A percentile compares a stretch with the other conserved stretches of the same genome.
Evolutionary conservation across 148 eudicot species (phyloP).

Genomic region (Vaccinium macrocarpon): DNA sequence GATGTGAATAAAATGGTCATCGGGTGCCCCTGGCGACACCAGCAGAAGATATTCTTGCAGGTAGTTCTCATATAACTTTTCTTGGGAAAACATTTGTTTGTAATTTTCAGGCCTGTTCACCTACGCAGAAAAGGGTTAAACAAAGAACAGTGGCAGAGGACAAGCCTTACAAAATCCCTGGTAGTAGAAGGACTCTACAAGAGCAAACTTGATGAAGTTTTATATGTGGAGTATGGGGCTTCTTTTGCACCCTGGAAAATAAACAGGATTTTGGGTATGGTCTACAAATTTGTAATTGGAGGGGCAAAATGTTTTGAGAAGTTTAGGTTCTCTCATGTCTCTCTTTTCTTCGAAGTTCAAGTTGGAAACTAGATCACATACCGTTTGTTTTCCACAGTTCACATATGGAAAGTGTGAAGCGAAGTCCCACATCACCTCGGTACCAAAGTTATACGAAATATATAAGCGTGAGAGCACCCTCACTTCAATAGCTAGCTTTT

Average conservation of each 20-base stretch:
- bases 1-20: slow-evolving; percentile 69
- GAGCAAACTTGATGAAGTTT: background rate
- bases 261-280: background rate
- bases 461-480: too few species aligned
- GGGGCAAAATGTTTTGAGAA: background rate
- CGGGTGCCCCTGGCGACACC: slow-evolving; percentile 75
- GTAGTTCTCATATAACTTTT: slow-evolving; percentile 22
- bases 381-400: background rate
- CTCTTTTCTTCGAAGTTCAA: background rate
- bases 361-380: background rate
- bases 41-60: slow-evolving; percentile 84
- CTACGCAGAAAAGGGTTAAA: background rate
- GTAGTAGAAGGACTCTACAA: background rate
- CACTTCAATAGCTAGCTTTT: too few species aligned
- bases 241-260: background rate
- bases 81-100: background rate
- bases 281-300: background rate
- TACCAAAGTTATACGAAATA: too few species aligned
- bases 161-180: background rate
- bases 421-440: too few species aligned
- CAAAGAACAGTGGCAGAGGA: background rate
- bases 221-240: background rate
- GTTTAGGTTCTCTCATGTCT: background rate
- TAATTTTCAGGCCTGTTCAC: background rate
- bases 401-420: background rate